Percentiles rank a stretch among this genome's conserved stretches.
phyloP scores from a whole-genome alignment of 2,329 filamentous ascomycete genomes.

The Hymenoscyphus occultus region DNA sequence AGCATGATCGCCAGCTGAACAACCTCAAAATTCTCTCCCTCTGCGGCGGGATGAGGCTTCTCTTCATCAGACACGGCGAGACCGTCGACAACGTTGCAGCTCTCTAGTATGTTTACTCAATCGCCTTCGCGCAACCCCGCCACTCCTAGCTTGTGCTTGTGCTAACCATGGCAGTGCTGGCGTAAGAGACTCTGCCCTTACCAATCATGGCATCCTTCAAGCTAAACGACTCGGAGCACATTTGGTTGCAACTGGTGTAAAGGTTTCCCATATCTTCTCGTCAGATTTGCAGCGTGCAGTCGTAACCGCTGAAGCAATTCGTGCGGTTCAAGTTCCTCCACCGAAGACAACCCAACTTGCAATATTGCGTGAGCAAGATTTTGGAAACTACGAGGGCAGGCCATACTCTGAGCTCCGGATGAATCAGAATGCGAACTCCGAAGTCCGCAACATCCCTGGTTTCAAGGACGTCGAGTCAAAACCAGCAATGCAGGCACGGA shows the following conservation, averaged over 20 bases:
- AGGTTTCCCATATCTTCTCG: conserved; percentile 68
- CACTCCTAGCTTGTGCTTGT: conserved; percentile 11
- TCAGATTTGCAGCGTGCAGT: conserved; percentile 74
- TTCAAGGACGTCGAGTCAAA: conserved; percentile 63
- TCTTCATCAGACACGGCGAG: conserved; percentile 84
- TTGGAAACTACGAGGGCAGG: conserved; percentile 67
- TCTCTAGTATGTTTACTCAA: conserved; percentile 57
- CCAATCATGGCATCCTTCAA: conserved; percentile 78
- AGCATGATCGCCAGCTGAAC: conserved; percentile 27
- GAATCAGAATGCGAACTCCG: conserved; percentile 40
- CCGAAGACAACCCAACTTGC: conserved; percentile 30
- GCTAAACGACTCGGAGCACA: conserved; percentile 66
- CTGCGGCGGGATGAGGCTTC: conserved; percentile 54
- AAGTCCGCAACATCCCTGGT: conserved; percentile 41
- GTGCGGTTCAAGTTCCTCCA: conserved; percentile 48
- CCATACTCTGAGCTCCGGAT: conserved; percentile 46
- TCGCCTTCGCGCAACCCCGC: not conserved
- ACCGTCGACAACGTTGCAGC: conserved; percentile 85
- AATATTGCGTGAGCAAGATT: conserved; percentile 69
- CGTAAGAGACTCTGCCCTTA: conserved; percentile 74
- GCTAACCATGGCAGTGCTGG: conserved; percentile 59
- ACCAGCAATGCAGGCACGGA: conserved; percentile 62
- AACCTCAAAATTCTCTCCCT: conserved; percentile 20
- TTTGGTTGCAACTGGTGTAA: conserved; percentile 61
- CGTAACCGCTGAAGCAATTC: conserved; percentile 67